These are phyloP conservation scores for Ilyonectria sp. DNA, from an alignment of 2,329 filamentous ascomycete genomes.

Conservation along the genomic window DNA sequence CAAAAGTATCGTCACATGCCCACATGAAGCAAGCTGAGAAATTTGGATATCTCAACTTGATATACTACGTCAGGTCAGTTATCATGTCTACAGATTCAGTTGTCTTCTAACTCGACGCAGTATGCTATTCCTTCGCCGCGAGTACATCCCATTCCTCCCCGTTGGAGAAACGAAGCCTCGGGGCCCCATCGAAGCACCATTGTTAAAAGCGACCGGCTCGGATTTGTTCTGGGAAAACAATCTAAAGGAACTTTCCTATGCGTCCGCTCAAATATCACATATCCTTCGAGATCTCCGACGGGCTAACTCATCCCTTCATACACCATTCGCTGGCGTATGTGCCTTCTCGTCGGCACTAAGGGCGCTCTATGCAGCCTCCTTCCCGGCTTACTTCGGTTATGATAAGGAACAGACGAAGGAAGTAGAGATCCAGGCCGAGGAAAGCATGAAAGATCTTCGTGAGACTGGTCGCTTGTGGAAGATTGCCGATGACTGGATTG, in stretches of 20 bases:
- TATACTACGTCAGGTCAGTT: slow-evolving; percentile 45
- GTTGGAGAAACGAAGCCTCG: slow-evolving; percentile 42
- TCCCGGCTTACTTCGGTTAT: slow-evolving; percentile 42
- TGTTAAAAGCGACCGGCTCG: slow-evolving; percentile 39
- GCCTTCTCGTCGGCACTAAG: slow-evolving; percentile 40
- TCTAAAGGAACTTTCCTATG: slow-evolving; percentile 35
- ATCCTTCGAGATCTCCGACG: slow-evolving; percentile 41
- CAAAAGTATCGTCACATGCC: slow-evolving; percentile 41
- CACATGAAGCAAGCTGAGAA: slow-evolving; percentile 45
- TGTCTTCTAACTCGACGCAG: slow-evolving; percentile 10
- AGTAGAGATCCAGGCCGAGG: slow-evolving; percentile 35
- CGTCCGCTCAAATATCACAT: slow-evolving; percentile 42
- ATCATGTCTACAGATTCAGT: too few relatives aligned
- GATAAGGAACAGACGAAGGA: not conserved
- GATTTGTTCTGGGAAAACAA: slow-evolving; percentile 42
- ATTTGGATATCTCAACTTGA: slow-evolving; percentile 45
- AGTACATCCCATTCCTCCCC: slow-evolving; percentile 44
- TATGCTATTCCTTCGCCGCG: slow-evolving; percentile 39
- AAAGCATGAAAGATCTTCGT: slow-evolving; percentile 29
- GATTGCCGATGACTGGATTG: slow-evolving; percentile 46
- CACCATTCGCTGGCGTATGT: slow-evolving; percentile 42
- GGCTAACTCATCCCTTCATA: slow-evolving; percentile 38
- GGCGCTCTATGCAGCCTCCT: slow-evolving; percentile 41
- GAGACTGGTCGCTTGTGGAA: slow-evolving; percentile 41
- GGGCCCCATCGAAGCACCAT: slow-evolving; percentile 43